Percentiles rank a stretch among this genome's conserved stretches.
Conservation (phyloP, 176 grass and related monocot genomes). For the Carex pumila region DNA sequence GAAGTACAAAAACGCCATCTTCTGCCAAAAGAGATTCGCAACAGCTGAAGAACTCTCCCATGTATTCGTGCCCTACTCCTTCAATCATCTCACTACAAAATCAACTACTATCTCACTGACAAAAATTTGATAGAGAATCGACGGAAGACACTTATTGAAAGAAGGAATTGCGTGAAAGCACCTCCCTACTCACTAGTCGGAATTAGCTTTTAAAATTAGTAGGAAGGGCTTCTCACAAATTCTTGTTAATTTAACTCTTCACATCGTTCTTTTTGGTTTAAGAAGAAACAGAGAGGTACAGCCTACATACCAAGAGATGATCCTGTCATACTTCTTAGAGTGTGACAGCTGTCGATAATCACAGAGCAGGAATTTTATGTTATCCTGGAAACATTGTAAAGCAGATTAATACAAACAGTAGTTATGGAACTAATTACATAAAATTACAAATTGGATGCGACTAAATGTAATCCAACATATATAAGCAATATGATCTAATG, state of each 20-base stretch:
- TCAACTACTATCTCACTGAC: neutral
- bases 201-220: neutral
- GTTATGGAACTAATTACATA: neutral
- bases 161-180: neutral
- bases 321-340: constrained; percentile 50
- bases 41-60: constrained; percentile 70
- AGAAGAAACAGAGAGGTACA: neutral
- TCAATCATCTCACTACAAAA: constrained; percentile 77
- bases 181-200: neutral
- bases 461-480: neutral
- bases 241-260: neutral
- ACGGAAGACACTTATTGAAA: neutral
- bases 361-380: constrained; percentile 60
- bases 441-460: neutral
- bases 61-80: constrained; percentile 78
- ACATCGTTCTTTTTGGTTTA: neutral
- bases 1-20: constrained; percentile 67
- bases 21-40: constrained; percentile 59
- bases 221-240: neutral
- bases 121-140: neutral
- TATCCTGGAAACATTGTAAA: constrained; percentile 35
- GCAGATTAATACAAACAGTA: neutral
- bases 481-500: neutral
- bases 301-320: constrained; percentile 66
- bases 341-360: constrained; percentile 72